Evolutionary conservation across 2,329 filamentous ascomycete species (phyloP), one percentile per base, ranked within the genome.

Genomic region (Talaromyces verruculosus): DNA sequence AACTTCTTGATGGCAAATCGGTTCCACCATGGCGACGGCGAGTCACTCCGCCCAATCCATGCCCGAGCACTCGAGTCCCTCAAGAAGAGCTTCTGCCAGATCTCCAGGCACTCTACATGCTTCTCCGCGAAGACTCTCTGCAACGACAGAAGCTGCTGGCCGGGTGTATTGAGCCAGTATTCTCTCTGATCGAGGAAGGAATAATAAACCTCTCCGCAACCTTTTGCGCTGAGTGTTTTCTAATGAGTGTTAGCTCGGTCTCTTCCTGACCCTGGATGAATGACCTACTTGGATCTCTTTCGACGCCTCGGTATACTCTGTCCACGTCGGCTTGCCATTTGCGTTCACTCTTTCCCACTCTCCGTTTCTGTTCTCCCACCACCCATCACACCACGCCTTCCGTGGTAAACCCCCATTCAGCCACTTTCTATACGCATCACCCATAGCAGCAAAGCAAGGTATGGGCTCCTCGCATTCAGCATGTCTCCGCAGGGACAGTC

Each of bases 301-400:
- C 7, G 57, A 28, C 19, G 57, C 57, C n/a, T 59, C 35, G 6
- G 57, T 59, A 43, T 59, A 59, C 37, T 59, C 57, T 25, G 35
- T 59, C 57, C 57, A 59, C 13, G 57, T 59, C 17, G 57, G 57
- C 19, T 43, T 39, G 6, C 57, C 57, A 43, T 59, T 59, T 19
- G 57, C 37, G 17, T 59, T 59, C 35, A 59, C 57, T 43, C 57
- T 39, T 3, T 28, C 25, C 57, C 57, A 59, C 19, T 28, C 19
- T 28, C 35, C 57, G 11, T 59, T 17, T 11, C 5, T 30, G 7
- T 39, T 59, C 35, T 59, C 35, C 57, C 57, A 59, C 57, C 57
- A 59, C 13, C 57, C 57, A 30, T 59, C 57, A 30, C 57, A 59
- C 57, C 57, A 59, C 19, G 57, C 57, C 25, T 59, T 59, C 19